Conservation (phyloP, 768 basidiomycete species). For the Leccinum olivaceopallidum region DNA sequence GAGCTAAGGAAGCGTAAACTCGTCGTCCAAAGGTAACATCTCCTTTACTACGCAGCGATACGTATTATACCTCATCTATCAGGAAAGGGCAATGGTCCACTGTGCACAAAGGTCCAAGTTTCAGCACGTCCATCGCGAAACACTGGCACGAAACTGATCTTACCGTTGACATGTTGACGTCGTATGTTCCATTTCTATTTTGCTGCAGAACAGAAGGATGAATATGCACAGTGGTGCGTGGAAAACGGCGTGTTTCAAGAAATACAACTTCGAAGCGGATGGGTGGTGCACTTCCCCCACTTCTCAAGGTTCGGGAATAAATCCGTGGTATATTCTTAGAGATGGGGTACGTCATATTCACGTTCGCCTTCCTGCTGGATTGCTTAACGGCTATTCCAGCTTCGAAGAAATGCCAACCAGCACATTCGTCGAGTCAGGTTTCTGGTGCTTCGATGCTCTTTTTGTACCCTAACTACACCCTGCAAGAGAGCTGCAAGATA, state of each 20-base stretch:
- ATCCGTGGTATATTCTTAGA: conserved; percentile 97
- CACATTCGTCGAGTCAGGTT: conserved; percentile 94
- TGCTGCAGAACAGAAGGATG: not conserved
- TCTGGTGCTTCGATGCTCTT: conserved; percentile 99
- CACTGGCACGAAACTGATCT: conserved; percentile 97
- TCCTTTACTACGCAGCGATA: not conserved
- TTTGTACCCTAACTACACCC: conserved; percentile 99
- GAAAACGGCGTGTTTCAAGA: conserved; percentile 93
- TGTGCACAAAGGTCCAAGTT: conserved; percentile 79
- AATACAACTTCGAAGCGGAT: conserved; percentile 98
- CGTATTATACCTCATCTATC: conserved; percentile 8
- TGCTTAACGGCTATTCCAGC: conserved; percentile 41
- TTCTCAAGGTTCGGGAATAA: conserved; percentile 97
- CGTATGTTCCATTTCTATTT: conserved; percentile 49
- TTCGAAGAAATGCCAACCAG: conserved; percentile 99
- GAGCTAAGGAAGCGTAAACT: conserved; percentile 94
- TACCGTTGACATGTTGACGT: conserved; percentile 91
- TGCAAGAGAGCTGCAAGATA: conserved; percentile 96
- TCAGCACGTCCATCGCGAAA: conserved; percentile 89
- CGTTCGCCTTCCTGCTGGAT: not conserved
- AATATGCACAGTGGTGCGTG: conserved; percentile 71
- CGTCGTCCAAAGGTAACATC: conserved; percentile 69
- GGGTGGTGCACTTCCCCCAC: conserved; percentile 95
- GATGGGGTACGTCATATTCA: conserved; percentile 76
- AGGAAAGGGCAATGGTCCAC: conserved; percentile 98